A percentile compares a stretch with the other conserved stretches of the same genome.
Conservation (phyloP, 2,329 filamentous ascomycete genomes). For the Coniochaeta sp. region DNA sequence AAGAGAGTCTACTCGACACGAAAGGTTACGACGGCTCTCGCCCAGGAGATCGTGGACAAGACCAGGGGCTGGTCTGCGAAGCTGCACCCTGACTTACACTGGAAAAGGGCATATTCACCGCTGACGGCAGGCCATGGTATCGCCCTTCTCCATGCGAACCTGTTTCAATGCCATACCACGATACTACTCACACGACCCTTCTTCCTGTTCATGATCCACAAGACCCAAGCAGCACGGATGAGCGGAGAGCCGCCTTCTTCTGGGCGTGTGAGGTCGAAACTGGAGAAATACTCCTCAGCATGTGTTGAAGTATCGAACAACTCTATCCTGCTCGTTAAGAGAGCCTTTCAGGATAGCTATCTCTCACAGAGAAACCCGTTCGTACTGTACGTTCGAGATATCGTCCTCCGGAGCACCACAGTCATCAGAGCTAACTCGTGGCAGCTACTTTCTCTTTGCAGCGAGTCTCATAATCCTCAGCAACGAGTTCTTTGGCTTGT, state of each 20-base stretch:
- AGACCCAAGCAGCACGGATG: slow-evolving; percentile 12
- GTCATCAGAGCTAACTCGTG: neutral
- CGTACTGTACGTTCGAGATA: slow-evolving; percentile 39
- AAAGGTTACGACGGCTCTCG: slow-evolving; percentile 49
- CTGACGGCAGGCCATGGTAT: slow-evolving; percentile 41
- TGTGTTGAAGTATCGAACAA: slow-evolving; percentile 44
- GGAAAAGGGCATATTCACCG: slow-evolving; percentile 36
- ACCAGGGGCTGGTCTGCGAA: slow-evolving; percentile 44
- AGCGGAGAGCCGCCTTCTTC: slow-evolving; percentile 12
- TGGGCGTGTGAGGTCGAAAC: slow-evolving; percentile 13
- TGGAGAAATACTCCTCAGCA: slow-evolving; percentile 40
- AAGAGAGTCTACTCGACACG: slow-evolving; percentile 52
- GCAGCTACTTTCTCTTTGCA: slow-evolving; percentile 49
- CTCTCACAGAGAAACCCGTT: slow-evolving; percentile 48
- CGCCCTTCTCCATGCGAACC: slow-evolving; percentile 53
- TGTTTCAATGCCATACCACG: slow-evolving; percentile 55
- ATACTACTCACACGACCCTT: slow-evolving; percentile 59
- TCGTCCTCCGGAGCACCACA: neutral
- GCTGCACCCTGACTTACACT: slow-evolving; percentile 40
- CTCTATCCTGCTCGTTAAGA: slow-evolving; percentile 39
- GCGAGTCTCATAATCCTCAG: slow-evolving; percentile 46
- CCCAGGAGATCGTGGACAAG: slow-evolving; percentile 47
- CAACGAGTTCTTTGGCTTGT: slow-evolving; percentile 47
- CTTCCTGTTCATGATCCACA: slow-evolving; percentile 38
- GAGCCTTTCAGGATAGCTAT: slow-evolving; percentile 33